Percentiles rank a stretch among this genome's conserved stretches.
Evolutionary conservation across 345 rosid species (phyloP).

Genomic region (Citrus australasica): DNA sequence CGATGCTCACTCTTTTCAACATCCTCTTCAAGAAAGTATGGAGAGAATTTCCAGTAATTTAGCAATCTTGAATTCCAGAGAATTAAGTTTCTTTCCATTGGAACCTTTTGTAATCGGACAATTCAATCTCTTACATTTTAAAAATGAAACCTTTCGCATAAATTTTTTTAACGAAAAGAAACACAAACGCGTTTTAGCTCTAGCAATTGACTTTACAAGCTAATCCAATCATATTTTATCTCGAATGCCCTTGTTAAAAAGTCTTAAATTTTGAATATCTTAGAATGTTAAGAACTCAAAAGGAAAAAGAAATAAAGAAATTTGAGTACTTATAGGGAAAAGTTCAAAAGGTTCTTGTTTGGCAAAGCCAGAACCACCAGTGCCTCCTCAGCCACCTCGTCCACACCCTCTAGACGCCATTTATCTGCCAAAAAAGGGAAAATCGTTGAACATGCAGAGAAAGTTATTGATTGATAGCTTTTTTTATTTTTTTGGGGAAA

Average conservation of each 20-base stretch:
- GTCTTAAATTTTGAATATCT: no score
- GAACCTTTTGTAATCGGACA: constrained; percentile 32
- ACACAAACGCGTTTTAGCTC: not conserved
- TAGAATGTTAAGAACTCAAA: not conserved
- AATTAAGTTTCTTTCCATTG: constrained; percentile 35
- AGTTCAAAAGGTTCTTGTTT: constrained; percentile 44
- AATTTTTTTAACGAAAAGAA: not conserved
- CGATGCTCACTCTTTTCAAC: constrained; percentile 29
- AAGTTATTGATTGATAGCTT: not conserved
- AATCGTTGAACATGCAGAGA: not conserved
- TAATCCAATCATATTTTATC: not conserved
- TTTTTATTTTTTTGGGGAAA: no score
- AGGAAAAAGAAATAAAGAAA: not conserved
- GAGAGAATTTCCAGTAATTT: constrained; percentile 46
- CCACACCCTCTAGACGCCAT: constrained; percentile 55
- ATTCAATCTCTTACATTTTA: constrained; percentile 39
- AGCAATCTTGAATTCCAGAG: constrained; percentile 32
- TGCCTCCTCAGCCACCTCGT: constrained; percentile 26
- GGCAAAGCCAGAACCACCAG: constrained; percentile 17
- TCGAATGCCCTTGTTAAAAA: not conserved
- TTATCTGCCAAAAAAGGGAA: not conserved
- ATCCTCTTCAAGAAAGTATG: constrained; percentile 45
- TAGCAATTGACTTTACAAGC: not conserved
- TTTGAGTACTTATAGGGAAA: constrained; percentile 39
- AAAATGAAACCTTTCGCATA: not conserved